A percentile compares a stretch with the other conserved stretches of the same genome.
Conservation (phyloP, 75 land plant species). For the Pseudotsuga menziesii region DNA sequence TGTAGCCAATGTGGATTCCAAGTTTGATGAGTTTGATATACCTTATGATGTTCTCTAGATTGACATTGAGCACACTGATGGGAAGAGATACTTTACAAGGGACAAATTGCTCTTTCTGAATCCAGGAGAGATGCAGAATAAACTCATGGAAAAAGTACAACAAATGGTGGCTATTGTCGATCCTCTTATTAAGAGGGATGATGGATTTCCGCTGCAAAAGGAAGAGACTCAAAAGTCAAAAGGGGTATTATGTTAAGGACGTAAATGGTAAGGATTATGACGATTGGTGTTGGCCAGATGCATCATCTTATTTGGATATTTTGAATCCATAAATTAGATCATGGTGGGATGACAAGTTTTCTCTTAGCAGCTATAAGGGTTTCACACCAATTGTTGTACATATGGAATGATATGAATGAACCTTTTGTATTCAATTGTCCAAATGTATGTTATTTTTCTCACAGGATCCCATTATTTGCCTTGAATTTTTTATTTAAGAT, state of each 20-base stretch:
- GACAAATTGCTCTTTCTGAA: constrained; percentile 71
- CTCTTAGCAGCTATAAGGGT: constrained; percentile 58
- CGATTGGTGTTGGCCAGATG: constrained; percentile 99
- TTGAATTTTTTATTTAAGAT: too few species aligned
- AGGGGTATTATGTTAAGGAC: constrained; percentile 92
- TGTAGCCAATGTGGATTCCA: constrained; percentile 74
- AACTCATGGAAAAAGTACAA: constrained; percentile 75
- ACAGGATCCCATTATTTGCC: not conserved
- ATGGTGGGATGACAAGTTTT: constrained; percentile 95
- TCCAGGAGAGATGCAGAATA: constrained; percentile 89
- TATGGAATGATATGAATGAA: constrained; percentile 99
- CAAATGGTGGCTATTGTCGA: constrained; percentile 96
- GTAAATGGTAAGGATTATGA: constrained; percentile 71
- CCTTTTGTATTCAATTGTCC: constrained; percentile 98
- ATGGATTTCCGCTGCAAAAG: constrained; percentile 63
- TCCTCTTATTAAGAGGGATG: constrained; percentile 94
- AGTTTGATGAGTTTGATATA: constrained; percentile 89
- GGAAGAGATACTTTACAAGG: constrained; percentile 93
- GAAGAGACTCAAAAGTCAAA: constrained; percentile 80
- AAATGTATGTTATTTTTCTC: constrained; percentile 49
- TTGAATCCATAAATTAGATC: constrained; percentile 77
- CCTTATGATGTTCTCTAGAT: constrained; percentile 97
- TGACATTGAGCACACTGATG: constrained; percentile 97
- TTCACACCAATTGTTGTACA: constrained; percentile 85
- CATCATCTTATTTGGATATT: constrained; percentile 87